Base-by-base conservation (phyloP, 192 early-diverging fungal genomes). In the Podila horticola region DNA sequence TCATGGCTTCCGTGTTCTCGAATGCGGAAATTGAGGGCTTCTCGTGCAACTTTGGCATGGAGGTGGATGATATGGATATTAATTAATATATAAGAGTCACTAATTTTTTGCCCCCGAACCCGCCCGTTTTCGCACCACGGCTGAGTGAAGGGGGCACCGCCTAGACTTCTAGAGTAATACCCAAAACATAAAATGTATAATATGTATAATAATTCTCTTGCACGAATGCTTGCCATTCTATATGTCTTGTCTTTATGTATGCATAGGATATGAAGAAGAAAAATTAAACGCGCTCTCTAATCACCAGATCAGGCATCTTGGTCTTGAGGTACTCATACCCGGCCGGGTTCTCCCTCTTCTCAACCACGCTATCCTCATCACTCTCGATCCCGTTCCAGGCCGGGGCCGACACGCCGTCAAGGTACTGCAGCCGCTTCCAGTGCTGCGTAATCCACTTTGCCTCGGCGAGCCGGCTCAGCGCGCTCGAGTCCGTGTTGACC, bases 401-500 rank as follows among this genome's bases (percentile, higher is more conserved):
- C 24, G 52, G 52, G 13, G 52, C 20, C 2, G 52, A 55, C n/a
- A 55, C 52, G 20, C 52, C 52, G 24, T 55, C 52, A n/a, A 55
- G 6, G n/a, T 55, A 55, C 52, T 55, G 52, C 52, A 55, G 22
- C 20, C 52, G 52, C 24, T n/a, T n/a, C 52, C 52, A 55, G 52
- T 55, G 20, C 22, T 55, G 52, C 24, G 20, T 22, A 26, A 55
- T 22, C 52, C 52, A 55, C n/a, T 55, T 55, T 0, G 52, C 52
- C 52, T 55, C 52, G 22, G 20, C 19, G 22, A 55, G 9, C 52
- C 5, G 6, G 24, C 52, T 26, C 24, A 55, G 24, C 17, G 52
- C 52, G 5, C 52, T 55, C 24, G 52, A 55, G n/a, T 55, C 52
- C n/a, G 52, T 55, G 52, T 55, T 55, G 52, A 24, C 20, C 52